Evolutionary conservation across 2,329 filamentous ascomycete genomes (phyloP).

Genomic region (Ophiosphaerella narmari): DNA sequence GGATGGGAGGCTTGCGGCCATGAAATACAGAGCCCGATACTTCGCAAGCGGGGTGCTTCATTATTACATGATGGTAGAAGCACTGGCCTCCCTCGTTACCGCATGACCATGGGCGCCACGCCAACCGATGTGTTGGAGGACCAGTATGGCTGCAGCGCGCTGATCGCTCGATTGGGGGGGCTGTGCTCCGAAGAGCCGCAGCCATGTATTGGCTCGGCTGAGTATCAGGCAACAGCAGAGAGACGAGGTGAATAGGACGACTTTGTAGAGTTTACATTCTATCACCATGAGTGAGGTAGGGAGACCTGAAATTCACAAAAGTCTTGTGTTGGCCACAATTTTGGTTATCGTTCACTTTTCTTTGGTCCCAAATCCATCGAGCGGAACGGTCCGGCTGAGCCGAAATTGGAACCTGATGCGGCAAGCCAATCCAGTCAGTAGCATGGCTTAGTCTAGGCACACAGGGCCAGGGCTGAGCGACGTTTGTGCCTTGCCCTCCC

Average conservation of each 20-base stretch:
- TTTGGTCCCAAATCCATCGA: neutral
- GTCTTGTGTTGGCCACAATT: too few species aligned
- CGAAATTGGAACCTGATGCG: too few species aligned
- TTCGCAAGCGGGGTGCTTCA: constrained; percentile 1
- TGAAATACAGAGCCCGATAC: neutral
- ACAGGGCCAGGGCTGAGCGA: neutral
- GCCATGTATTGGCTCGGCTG: neutral
- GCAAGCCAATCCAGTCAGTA: too few species aligned
- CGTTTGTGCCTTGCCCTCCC: neutral
- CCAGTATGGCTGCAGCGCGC: constrained; percentile 10
- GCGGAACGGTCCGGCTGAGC: too few species aligned
- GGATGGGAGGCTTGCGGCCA: neutral
- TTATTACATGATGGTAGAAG: neutral
- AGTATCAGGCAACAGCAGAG: neutral
- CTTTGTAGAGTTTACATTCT: too few species aligned
- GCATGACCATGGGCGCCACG: neutral
- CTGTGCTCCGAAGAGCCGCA: neutral
- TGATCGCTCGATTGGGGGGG: constrained; percentile 8
- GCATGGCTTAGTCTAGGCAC: neutral
- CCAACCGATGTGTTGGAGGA: constrained; percentile 7
- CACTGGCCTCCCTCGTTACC: neutral
- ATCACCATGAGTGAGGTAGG: too few species aligned
- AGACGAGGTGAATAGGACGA: too few species aligned
- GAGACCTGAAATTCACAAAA: too few species aligned
- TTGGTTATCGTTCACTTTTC: neutral